Conservation (phyloP, 176 grass and related monocot species). For the Oropetium thomaeum region DNA sequence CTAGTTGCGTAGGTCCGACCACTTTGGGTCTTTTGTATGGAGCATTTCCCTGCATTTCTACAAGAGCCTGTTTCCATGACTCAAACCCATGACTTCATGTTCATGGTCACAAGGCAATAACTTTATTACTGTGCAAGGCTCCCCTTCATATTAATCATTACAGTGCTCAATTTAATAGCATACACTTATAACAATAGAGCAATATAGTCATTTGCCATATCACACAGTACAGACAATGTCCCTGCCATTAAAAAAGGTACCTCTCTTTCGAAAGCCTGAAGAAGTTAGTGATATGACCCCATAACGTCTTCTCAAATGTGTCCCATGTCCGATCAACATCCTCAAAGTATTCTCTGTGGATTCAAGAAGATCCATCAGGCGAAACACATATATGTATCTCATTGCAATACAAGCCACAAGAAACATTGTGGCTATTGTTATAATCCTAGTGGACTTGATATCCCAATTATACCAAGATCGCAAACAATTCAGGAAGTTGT, state of each 20-base stretch:
- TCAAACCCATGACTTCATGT: too few relatives aligned
- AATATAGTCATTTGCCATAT: conserved; percentile 16
- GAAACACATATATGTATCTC: neutral
- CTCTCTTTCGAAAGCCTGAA: conserved; percentile 94
- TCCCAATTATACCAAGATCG: neutral
- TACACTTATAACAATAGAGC: neutral
- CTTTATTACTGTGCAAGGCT: too few relatives aligned
- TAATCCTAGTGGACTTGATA: conserved; percentile 1
- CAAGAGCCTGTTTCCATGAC: too few relatives aligned
- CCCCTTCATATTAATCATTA: too few relatives aligned
- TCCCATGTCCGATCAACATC: conserved; percentile 96
- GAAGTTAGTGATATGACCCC: conserved; percentile 78
- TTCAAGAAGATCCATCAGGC: conserved; percentile 38
- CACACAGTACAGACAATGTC: conserved; percentile 2
- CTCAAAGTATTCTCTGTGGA: conserved; percentile 96
- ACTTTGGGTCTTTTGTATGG: too few relatives aligned
- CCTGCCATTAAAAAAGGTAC: conserved; percentile 39
- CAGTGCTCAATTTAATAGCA: conserved; percentile 7
- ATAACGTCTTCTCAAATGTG: conserved; percentile 96
- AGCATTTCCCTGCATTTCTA: too few relatives aligned
- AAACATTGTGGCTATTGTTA: neutral
- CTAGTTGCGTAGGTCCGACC: too few relatives aligned
- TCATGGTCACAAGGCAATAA: too few relatives aligned
- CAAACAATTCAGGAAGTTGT: neutral
- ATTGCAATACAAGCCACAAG: conserved; percentile 12